Evolutionary conservation across 208 protist species (phyloP).

Genomic region (Wallacemonas sp.): DNA sequence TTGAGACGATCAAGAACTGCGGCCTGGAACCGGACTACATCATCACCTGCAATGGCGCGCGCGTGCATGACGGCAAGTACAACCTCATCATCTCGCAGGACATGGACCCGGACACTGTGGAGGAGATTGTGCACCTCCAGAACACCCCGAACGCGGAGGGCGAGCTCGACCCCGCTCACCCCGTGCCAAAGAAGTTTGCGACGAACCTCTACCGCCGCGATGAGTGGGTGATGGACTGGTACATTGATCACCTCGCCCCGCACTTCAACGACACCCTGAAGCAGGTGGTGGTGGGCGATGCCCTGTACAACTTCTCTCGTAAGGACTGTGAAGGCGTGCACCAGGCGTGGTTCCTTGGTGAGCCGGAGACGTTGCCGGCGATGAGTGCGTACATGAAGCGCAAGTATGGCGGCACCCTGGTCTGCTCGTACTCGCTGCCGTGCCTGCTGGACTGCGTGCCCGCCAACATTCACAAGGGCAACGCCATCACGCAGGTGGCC

Average conservation of each 20-base stretch:
- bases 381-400: conserved; percentile 20
- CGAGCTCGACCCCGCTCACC: neutral
- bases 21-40: conserved; percentile 39
- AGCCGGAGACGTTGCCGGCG: conserved; percentile 5
- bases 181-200: neutral
- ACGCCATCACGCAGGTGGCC: conserved; percentile 28
- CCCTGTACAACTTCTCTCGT: conserved; percentile 1
- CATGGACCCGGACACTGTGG: conserved; percentile 34
- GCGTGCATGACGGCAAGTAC: conserved; percentile 34
- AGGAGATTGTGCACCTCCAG: conserved; percentile 26
- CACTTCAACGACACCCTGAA: conserved; percentile 22
- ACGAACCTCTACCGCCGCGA: conserved; percentile 34
- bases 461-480: conserved; percentile 32
- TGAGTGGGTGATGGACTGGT: conserved; percentile 31
- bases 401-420: conserved; percentile 15
- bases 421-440: conserved; percentile 24
- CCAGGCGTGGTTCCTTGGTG: conserved; percentile 19
- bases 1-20: conserved; percentile 19
- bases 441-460: conserved; percentile 26
- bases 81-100: conserved; percentile 37
- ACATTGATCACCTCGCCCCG: neutral
- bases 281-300: conserved; percentile 18
- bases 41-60: conserved; percentile 53
- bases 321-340: conserved; percentile 11
- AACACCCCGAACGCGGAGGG: neutral